Base-by-base conservation (phyloP, 2,329 filamentous ascomycete species). In the Ophiostoma piceae region DNA sequence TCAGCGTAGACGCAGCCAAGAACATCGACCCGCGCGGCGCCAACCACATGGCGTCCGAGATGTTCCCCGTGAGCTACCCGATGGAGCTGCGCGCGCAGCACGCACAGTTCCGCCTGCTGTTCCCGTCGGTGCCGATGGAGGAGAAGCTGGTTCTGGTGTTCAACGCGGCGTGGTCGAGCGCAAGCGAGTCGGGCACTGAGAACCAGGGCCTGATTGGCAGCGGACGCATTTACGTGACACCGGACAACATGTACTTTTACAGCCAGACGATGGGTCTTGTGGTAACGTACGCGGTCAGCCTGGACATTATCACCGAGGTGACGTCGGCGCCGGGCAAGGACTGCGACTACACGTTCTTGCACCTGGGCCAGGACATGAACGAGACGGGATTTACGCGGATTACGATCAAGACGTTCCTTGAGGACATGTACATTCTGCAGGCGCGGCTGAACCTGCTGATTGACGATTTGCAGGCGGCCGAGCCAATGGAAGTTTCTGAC, bases 261-360 rank as follows among this genome's bases (percentile, higher is more conserved):
- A 96, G 94, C 75, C 91, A 98, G 76, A 92, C 97, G 76, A 88
- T 97, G 77, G 95, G 95, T 6, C 84, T 99, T 6, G 90, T 98
- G 0, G 84, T 97, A 47, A 91, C 94, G 0, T 94, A 93, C 67
- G 87, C 87, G 19, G 87, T 96, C 67, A 88, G 85, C 69, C 83
- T 99, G 70, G 85, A 89, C 69, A 88, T 86, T 66, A 92, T 99
- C 70, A 88, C 88, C 9, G 95, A 98, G 79, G 92, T 98, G 60
- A 97, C 92, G 32, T 92, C 92, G 51, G 92, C 92, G 1, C 90
- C 92, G 14, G 95, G 95, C 26, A 90, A 90, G 77, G 93, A 97
- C 75, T 97, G 92, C 76, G 95, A 99, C 79, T 96, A 94, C 77
- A 85, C 98, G 39, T 96, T 93, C 77, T 80, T 99, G 54, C 94